These are phyloP conservation scores for Xylaria sp. DNA, from an alignment of 495 filamentous ascomycete genomes.

Conservation along the genomic window DNA sequence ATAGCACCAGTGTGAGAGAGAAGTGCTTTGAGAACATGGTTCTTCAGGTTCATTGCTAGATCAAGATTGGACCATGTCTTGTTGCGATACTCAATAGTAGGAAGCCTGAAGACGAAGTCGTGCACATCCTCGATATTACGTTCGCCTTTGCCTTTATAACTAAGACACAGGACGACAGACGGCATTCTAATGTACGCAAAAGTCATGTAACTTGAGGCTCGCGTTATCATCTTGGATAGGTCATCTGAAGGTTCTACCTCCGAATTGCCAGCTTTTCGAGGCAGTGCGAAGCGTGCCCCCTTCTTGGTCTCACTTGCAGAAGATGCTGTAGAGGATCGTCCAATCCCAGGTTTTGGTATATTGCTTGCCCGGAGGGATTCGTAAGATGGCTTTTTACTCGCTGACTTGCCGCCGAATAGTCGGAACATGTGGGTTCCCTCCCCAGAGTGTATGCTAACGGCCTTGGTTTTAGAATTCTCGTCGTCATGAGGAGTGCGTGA, in stretches of 20 bases:
- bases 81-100: conserved; percentile 93
- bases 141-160: conserved; percentile 94
- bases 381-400: conserved; percentile 67
- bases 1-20: conserved; percentile 96
- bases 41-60: conserved; percentile 88
- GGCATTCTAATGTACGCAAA: conserved; percentile 94
- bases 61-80: conserved; percentile 99
- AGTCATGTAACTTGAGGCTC: conserved; percentile 96
- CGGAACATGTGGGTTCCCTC: conserved; percentile 60
- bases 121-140: conserved; percentile 96
- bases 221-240: conserved; percentile 95
- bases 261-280: conserved; percentile 43
- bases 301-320: conserved; percentile 58
- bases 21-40: conserved; percentile 89
- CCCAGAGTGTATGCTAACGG: conserved; percentile 53
- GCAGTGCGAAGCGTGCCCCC: conserved; percentile 52
- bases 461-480: conserved; percentile 55
- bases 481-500: conserved; percentile 44
- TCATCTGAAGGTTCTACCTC: conserved; percentile 75
- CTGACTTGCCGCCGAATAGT: conserved; percentile 56
- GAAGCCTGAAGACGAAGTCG: conserved; percentile 95
- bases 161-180: conserved; percentile 91
- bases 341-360: conserved; percentile 55
- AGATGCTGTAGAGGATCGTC: conserved; percentile 60
- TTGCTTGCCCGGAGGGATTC: conserved; percentile 66